Evolutionary conservation across 371 early-diverging fungal species (phyloP), one percentile per base, ranked within the genome.

Genomic region (Mortierella sp.): DNA sequence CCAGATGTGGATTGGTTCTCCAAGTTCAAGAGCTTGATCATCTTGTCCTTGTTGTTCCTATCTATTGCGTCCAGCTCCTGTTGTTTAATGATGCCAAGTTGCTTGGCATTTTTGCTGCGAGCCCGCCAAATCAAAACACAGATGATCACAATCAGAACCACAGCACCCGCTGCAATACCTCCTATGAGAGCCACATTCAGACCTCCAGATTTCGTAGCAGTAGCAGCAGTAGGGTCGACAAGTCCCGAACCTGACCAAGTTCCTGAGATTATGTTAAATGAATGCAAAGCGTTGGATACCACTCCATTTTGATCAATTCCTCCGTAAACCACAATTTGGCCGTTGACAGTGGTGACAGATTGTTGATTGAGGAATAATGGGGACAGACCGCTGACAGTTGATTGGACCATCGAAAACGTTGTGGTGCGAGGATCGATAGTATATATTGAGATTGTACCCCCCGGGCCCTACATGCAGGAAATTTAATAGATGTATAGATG

Each of bases 321-420:
- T n/a, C 80, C 80, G 50, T 74, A 74, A 13, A 79, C 65, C 3
- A 74, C 63, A 36, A 79, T 70, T 48, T 71, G 74, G 47, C 80
- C 71, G 58, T 71, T 74, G 58, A 79, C 68, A 60, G 63, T 68
- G 33, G 80, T 58, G 61, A 65, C 60, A 8, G 80, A 74, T 60
- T 79, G 80, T 19, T 41, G 28, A 19, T 67, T 9, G 11, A 74
- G 58, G 21, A 79, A 79, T 10, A 58, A 33, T 0, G 80, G 80
- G 2, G 68, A 43, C 9, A 32, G 38, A 7, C 65, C 57, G 13
- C n/a, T 61, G 53, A 69, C 70, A 2, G 63, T 28, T 6, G 73
- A 57, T 11, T 40, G 65, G 6, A 58, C 52, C 7, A 78, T 45
- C 28, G 32, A 61, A 38, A 32, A 63, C 0, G 69, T 40, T 6